phyloP scores from a whole-genome alignment of 371 early-diverging fungal species.

The Scutellospora calospora region DNA sequence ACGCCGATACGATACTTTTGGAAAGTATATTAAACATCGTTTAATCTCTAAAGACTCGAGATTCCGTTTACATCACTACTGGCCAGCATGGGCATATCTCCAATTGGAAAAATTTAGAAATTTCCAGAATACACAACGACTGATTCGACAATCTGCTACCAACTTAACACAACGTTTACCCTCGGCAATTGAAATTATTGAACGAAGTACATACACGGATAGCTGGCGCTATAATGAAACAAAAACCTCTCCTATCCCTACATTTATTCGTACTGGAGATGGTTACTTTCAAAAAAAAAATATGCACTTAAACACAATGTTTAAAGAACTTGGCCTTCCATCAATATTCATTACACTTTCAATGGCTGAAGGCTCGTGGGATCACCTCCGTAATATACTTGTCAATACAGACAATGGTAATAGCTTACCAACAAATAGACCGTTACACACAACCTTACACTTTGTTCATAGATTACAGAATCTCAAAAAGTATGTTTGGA shows the following conservation, averaged over 20 bases:
- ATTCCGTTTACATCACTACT: slow-evolving; percentile 7
- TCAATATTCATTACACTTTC: not conserved
- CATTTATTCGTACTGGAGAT: not conserved
- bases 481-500: not conserved
- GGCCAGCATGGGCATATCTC: not conserved
- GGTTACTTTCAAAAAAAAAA: slow-evolving; percentile 7
- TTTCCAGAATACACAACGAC: no score
- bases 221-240: not conserved
- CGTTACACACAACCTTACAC: not conserved
- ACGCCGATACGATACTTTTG: not conserved
- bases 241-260: no score
- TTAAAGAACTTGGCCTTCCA: not conserved
- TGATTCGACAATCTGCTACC: not conserved
- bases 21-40: slow-evolving; percentile 19
- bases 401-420: not conserved
- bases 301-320: slow-evolving; percentile 14
- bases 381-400: not conserved
- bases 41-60: not conserved
- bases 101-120: no score
- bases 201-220: not conserved
- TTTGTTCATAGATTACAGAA: not conserved
- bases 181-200: no score
- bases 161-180: not conserved
- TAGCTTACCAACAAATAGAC: not conserved
- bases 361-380: slow-evolving; percentile 1